Conservation (phyloP, 306 rosid species). For the Sesbania bispinosa region DNA sequence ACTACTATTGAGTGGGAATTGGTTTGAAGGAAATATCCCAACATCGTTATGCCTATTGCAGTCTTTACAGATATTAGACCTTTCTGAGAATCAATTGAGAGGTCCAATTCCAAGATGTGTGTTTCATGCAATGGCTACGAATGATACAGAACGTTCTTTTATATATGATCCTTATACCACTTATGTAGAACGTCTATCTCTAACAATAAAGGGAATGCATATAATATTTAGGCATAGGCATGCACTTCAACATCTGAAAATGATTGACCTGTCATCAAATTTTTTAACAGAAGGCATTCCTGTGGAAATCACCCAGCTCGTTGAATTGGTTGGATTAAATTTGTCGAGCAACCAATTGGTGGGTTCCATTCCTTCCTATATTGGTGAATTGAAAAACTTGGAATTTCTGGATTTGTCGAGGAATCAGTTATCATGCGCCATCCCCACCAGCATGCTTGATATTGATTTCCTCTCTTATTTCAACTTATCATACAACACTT, state of each 20-base stretch:
- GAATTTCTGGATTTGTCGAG: conserved; percentile 24
- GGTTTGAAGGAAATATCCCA: conserved; percentile 5
- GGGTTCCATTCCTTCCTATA: conserved; percentile 26
- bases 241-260: too few relatives aligned
- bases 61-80: neutral
- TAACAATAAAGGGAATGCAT: too few relatives aligned
- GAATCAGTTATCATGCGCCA: conserved; percentile 31
- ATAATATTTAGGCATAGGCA: too few relatives aligned
- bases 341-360: conserved; percentile 19
- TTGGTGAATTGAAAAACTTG: neutral
- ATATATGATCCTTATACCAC: too few relatives aligned
- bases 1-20: neutral
- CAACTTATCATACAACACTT: conserved; percentile 22
- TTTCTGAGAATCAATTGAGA: neutral
- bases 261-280: conserved; percentile 31
- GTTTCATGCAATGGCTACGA: neutral
- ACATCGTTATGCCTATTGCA: neutral
- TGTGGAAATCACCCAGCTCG: neutral
- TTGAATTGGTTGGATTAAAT: neutral
- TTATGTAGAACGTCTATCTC: too few relatives aligned
- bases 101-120: conserved; percentile 24
- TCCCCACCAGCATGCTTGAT: conserved; percentile 19
- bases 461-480: fast-evolving
- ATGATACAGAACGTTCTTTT: too few relatives aligned
- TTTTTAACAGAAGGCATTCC: conserved; percentile 27